Conservation (phyloP, 768 basidiomycete species). For the Leucocoprinus sp. region DNA sequence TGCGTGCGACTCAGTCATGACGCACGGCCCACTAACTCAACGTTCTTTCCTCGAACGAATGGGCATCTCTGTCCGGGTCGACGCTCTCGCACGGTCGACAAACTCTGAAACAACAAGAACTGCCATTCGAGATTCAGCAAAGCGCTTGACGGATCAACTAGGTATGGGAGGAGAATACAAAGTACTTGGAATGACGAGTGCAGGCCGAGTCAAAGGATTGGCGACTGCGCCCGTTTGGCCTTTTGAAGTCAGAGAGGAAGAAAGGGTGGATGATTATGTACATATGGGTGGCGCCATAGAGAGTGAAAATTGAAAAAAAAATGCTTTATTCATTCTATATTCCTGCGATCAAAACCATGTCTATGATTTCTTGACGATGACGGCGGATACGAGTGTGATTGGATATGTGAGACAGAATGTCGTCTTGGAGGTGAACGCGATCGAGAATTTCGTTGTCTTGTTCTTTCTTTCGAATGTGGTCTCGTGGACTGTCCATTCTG, state of each 20-base stretch:
- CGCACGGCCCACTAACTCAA: conserved; percentile 71
- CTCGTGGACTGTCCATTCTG: neutral
- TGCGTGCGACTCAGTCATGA: conserved; percentile 21
- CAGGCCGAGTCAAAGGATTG: conserved; percentile 6
- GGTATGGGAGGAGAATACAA: conserved; percentile 90
- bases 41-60: conserved; percentile 68
- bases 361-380: conserved; percentile 1
- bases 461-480: neutral
- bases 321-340: neutral
- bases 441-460: conserved; percentile 23
- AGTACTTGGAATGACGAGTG: conserved; percentile 53
- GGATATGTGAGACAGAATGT: neutral
- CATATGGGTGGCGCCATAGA: conserved; percentile 4
- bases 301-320: too few relatives aligned
- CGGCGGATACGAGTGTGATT: neutral
- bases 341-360: neutral
- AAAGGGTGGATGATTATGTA: conserved; percentile 8
- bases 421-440: conserved; percentile 28
- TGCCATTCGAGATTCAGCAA: conserved; percentile 51
- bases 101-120: conserved; percentile 37
- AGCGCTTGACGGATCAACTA: conserved; percentile 63
- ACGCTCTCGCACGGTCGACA: conserved; percentile 48
- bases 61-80: conserved; percentile 63
- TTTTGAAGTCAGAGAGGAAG: conserved; percentile 19
- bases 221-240: conserved; percentile 23